Evolutionary conservation across 345 rosid genomes (phyloP).

Genomic region (Lepidium africanum): DNA sequence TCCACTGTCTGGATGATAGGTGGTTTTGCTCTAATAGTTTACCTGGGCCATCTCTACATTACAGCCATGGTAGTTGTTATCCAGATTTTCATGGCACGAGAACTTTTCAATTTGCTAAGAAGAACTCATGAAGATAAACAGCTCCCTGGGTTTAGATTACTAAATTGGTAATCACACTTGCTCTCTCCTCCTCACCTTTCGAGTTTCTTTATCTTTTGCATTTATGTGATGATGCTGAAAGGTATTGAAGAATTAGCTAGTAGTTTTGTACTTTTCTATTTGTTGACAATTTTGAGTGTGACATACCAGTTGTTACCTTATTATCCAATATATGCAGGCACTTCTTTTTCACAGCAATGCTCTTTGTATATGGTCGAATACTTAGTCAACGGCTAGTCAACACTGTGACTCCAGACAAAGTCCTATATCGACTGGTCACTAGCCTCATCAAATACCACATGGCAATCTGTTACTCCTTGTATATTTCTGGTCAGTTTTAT

Average conservation of each 20-base stretch:
- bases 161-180: constrained; percentile 50
- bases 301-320: not conserved
- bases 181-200: not conserved
- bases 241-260: not conserved
- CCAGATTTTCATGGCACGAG: constrained; percentile 76
- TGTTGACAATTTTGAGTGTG: not conserved
- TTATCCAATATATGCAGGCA: constrained; percentile 38
- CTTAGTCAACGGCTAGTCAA: constrained; percentile 75
- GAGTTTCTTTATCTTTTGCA: not conserved
- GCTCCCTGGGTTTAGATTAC: constrained; percentile 73
- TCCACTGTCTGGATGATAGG: constrained; percentile 83
- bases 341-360: constrained; percentile 86
- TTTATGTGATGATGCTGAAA: not conserved
- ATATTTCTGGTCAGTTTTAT: constrained; percentile 55
- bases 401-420: constrained; percentile 69
- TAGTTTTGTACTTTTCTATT: not conserved
- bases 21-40: constrained; percentile 55
- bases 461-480: constrained; percentile 67
- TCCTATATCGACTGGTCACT: constrained; percentile 57
- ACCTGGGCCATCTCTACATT: constrained; percentile 78
- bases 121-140: constrained; percentile 62
- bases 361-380: constrained; percentile 82
- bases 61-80: constrained; percentile 84
- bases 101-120: constrained; percentile 66
- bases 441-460: constrained; percentile 71